Evolutionary conservation across 352 stramenopile genomes (phyloP).

Genomic region (Globisporangium parvum): DNA sequence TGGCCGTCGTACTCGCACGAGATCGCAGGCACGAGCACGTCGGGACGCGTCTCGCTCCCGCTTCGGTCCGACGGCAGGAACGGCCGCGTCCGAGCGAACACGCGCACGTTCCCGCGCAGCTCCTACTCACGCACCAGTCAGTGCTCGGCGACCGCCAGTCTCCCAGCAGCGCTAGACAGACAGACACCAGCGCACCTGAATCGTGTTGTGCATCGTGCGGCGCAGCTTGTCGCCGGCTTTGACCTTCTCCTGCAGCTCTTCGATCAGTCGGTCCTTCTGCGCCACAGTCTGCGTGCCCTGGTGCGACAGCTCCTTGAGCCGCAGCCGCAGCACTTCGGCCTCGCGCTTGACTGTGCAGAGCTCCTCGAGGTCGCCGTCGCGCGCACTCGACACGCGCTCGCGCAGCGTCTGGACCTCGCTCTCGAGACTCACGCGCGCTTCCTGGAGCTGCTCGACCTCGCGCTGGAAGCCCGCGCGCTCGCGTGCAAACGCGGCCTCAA

Average conservation of each 20-base stretch:
- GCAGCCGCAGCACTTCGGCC: conserved; percentile 59
- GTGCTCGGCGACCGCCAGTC: too few species aligned
- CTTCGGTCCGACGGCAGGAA: conserved; percentile 76
- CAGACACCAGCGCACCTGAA: conserved; percentile 76
- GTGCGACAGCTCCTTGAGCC: conserved; percentile 56
- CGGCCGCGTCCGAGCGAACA: conserved; percentile 93
- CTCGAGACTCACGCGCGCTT: conserved; percentile 71
- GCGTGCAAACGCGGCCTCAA: conserved; percentile 34
- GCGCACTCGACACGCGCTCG: conserved; percentile 37
- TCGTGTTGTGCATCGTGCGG: conserved; percentile 97
- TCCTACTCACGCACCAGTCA: conserved; percentile 63
- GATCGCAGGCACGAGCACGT: conserved; percentile 38
- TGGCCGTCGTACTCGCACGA: conserved; percentile 69
- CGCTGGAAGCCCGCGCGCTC: conserved; percentile 29
- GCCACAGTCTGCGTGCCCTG: conserved; percentile 59
- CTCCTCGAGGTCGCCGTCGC: conserved; percentile 61
- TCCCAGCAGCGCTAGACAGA: neutral
- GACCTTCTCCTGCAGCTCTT: conserved; percentile 67
- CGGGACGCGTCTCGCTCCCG: conserved; percentile 27
- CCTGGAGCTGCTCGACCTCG: conserved; percentile 56
- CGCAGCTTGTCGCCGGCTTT: conserved; percentile 79
- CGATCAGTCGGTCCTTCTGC: conserved; percentile 63
- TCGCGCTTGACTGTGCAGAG: conserved; percentile 67
- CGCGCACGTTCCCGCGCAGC: conserved; percentile 97
- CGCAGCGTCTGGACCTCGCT: conserved; percentile 66